Base-by-base conservation (phyloP, 2,329 filamentous ascomycete genomes). In the Hymenoscyphus albidus region DNA sequence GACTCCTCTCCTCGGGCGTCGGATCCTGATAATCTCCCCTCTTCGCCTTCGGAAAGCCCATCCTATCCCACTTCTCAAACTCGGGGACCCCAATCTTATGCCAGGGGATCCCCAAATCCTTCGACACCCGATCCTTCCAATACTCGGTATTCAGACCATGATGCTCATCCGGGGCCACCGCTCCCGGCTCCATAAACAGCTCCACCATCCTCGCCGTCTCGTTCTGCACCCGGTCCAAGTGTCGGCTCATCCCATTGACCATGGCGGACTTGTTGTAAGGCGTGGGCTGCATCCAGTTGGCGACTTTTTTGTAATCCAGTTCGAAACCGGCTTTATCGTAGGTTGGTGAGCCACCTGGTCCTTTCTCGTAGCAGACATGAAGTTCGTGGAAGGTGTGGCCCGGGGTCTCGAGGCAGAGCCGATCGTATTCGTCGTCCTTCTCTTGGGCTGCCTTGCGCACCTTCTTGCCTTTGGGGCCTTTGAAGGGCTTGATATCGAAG, bases 351-450 rank as follows among this genome's bases (percentile, higher is more conserved):
- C 68, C 66, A 86, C 76, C 7, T 77, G 75, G 54, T 75, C 76
- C 65, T 82, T 80, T n/a, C 77, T 79, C 13, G 76, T 72, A 2
- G 70, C 67, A 66, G 78, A 84, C 35, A 86, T 80, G 0, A 81
- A 79, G 58, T 10, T 32, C 55, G 31, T 60, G 35, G 14, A 60
- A 59, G 1, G 3, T 9, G 27, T 64, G 57, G 0, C 38, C 35
- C n/a, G 58, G 54, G 2, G 35, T 39, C 9, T 59, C 44, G 10
- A 51, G 48, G 2, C 16, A 14, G 12, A 39, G 31, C 16, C 56
- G 58, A 31, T 10, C 35, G 18, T 64, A 64, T 38, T 60, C 57
- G 1, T 64, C 62, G 31, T 59, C 22, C n/a, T 60, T 64, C 35
- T 60, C 57, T 16, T 10, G 5, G 1, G 7, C 14, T 1, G 62